Conservation (phyloP, 2,329 filamentous ascomycete genomes). For the Aspergillus pseudoterreus region DNA sequence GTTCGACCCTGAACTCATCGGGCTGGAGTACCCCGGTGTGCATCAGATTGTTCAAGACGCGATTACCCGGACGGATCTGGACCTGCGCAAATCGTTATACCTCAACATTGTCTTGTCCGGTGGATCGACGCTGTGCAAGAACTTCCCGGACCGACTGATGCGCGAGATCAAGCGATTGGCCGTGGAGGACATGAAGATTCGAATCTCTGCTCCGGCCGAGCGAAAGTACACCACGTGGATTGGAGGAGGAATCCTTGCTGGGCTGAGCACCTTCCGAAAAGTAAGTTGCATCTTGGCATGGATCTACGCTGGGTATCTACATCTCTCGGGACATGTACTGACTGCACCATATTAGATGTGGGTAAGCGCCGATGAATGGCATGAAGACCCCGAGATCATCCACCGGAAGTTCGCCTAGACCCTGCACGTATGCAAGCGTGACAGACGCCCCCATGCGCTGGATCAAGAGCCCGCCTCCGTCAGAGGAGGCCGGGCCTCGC, state of each 20-base stretch:
- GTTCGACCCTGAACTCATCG: conserved; percentile 95
- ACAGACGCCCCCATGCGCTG: neutral
- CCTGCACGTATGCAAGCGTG: conserved; percentile 1
- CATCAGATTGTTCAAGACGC: conserved; percentile 98
- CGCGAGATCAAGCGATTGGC: conserved; percentile 89
- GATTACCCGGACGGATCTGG: conserved; percentile 91
- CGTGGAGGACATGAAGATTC: conserved; percentile 98
- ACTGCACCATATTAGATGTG: conserved; percentile 70
- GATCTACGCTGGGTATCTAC: neutral
- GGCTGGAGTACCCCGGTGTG: conserved; percentile 91
- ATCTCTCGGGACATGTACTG: neutral
- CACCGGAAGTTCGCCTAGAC: conserved; percentile 89
- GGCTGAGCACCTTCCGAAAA: conserved; percentile 97
- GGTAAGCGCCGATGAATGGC: conserved; percentile 99
- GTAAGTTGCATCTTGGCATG: conserved; percentile 46
- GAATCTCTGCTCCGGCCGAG: conserved; percentile 97
- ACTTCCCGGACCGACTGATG: conserved; percentile 88
- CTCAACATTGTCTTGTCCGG: conserved; percentile 97
- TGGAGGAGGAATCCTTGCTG: conserved; percentile 92
- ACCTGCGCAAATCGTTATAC: conserved; percentile 88
- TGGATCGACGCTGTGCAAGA: conserved; percentile 92
- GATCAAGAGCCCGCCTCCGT: neutral
- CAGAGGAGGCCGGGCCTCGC: neutral
- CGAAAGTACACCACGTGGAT: conserved; percentile 99
- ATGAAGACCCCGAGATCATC: conserved; percentile 98